Base-by-base conservation (phyloP, 2,329 filamentous ascomycete species). In the Huntiella abstrusa region DNA sequence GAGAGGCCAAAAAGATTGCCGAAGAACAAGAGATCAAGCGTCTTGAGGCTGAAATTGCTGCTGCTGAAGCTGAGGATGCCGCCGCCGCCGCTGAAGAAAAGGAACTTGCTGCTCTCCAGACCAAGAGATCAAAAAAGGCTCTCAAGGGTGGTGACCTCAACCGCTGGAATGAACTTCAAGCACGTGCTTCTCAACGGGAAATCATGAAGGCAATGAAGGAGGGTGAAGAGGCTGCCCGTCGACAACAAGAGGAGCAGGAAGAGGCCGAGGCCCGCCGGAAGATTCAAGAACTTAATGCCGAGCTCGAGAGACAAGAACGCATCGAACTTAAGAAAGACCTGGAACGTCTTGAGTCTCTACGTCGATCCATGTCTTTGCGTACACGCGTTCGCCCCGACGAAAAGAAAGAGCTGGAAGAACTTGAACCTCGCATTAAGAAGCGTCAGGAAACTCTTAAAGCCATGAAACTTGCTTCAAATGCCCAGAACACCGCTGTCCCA, bases 181-280 rank as follows among this genome's bases (percentile, higher is more conserved):
- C 48, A 10, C 43, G 39, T 4, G 45, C 44, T 17, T 49, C 48
- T n/a, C 43, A 46, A 16, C 48, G 48, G 10, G 48, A 49, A 37
- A 38, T 45, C 19, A 33, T 43, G 33, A 46, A 43, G 11, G 16
- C 47, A 5, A 47, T 49, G 40, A 42, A 39, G 15, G 41, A 28
- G 22, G 22, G 22, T 7, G 46, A 46, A 11, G 44, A 49, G 35
- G 44, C 44, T n/a, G 48, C 45, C 7, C 46, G 47, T 17, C 40
- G 32, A 38, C 19, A 33, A 15, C 15, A 47, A 41, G 44, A 47
- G 36, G 40, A 50, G 32, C 35, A 47, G 16, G 45, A 50, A 12
- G 43, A 47, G n/a, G 48, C 47, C 19, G 45, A 50, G 35, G 48
- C 47, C 33, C 48, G 44, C 2, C 40, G 35, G 15, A 41, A 44